A percentile compares a stretch with the other conserved stretches of the same genome.
Conservation (phyloP, 2,329 filamentous ascomycete genomes). For the Chrysosporium keratinophilum region DNA sequence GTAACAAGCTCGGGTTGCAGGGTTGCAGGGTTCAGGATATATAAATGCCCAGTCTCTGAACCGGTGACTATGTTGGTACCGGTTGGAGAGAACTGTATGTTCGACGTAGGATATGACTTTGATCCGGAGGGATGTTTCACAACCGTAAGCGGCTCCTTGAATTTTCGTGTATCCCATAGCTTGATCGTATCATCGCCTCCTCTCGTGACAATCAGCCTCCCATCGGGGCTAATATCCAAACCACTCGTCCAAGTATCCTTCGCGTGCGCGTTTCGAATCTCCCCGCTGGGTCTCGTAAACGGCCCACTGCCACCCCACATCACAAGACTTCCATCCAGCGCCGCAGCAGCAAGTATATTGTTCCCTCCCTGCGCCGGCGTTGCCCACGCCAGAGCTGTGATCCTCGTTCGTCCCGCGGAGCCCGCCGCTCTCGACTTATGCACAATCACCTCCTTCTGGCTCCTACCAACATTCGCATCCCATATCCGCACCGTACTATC, state of each 20-base stretch:
- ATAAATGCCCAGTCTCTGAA: slow-evolving; percentile 71
- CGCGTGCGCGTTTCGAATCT: slow-evolving; percentile 73
- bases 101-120: slow-evolving; percentile 69
- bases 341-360: slow-evolving; percentile 69
- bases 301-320: slow-evolving; percentile 90
- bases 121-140: slow-evolving; percentile 72
- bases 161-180: slow-evolving; percentile 92
- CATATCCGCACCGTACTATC: slow-evolving; percentile 94
- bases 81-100: slow-evolving; percentile 81
- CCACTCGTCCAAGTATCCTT: slow-evolving; percentile 84
- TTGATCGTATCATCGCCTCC: slow-evolving; percentile 91
- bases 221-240: slow-evolving; percentile 81
- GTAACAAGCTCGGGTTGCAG: slow-evolving; percentile 75
- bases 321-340: slow-evolving; percentile 76
- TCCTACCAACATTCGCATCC: slow-evolving; percentile 85
- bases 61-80: slow-evolving; percentile 80
- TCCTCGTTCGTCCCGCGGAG: slow-evolving; percentile 78
- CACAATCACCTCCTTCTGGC: slow-evolving; percentile 86
- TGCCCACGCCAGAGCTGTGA: slow-evolving; percentile 88
- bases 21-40: slow-evolving; percentile 89
- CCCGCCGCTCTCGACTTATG: slow-evolving; percentile 89
- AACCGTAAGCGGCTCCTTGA: slow-evolving; percentile 77
- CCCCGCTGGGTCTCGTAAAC: slow-evolving; percentile 67
- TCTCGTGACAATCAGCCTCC: slow-evolving; percentile 77
- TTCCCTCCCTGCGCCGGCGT: slow-evolving; percentile 63